Percentiles rank a stretch among this genome's conserved stretches.
These are phyloP conservation scores for Glarea lozoyensis DNA, from an alignment of 495 filamentous ascomycete genomes.

Conservation along the genomic window DNA sequence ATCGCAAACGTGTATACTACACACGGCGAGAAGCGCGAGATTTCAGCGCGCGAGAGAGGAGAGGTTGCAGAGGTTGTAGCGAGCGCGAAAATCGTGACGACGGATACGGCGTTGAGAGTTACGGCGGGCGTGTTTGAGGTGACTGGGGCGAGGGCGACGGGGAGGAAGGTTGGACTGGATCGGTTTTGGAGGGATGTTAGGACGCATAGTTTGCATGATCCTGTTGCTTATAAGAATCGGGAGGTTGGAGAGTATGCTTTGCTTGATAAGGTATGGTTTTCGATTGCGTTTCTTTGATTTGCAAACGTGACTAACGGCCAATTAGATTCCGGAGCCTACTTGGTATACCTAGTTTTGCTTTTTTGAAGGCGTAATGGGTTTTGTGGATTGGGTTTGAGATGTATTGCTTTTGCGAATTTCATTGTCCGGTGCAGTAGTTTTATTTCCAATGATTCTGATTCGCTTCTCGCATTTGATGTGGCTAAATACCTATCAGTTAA, in stretches of 20 bases:
- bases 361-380: too few relatives aligned
- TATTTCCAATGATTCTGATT: too few relatives aligned
- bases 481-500: too few relatives aligned
- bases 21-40: conserved; percentile 25
- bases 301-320: too few relatives aligned
- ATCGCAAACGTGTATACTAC: conserved; percentile 32
- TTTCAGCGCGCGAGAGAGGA: conserved; percentile 40
- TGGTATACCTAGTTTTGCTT: too few relatives aligned
- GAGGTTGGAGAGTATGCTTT: conserved; percentile 47
- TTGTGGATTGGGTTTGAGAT: too few relatives aligned
- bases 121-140: conserved; percentile 52
- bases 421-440: too few relatives aligned
- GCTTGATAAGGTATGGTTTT: conserved; percentile 24
- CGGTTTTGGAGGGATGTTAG: conserved; percentile 52
- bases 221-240: conserved; percentile 51
- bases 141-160: conserved; percentile 44
- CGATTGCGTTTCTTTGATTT: neutral
- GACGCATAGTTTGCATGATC: conserved; percentile 55
- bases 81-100: conserved; percentile 49
- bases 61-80: conserved; percentile 52
- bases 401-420: too few relatives aligned
- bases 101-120: conserved; percentile 45
- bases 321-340: too few relatives aligned
- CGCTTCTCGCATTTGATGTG: too few relatives aligned
- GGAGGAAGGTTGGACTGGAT: conserved; percentile 45